phyloP scores from a whole-genome alignment of 345 rosid genomes.

The Cardamine chenopodiifolia region DNA sequence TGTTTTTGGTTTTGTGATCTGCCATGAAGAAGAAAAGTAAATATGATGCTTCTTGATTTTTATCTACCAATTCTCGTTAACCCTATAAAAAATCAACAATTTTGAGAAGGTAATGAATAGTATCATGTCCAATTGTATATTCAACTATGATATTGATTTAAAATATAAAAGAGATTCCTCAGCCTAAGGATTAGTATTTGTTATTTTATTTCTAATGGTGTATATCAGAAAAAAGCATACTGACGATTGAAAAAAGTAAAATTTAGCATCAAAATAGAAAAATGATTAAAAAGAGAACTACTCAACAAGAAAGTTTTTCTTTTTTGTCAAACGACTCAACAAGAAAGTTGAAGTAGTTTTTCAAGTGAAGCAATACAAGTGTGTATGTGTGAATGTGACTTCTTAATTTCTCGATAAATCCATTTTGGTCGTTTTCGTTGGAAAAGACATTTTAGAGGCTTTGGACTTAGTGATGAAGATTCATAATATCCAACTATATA shows the following conservation, averaged over 20 bases:
- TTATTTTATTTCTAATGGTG: constrained; percentile 7
- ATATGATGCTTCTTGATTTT: constrained; percentile 38
- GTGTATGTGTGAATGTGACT: constrained; percentile 16
- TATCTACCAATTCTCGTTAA: neutral
- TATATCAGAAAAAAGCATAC: neutral
- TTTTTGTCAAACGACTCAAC: neutral
- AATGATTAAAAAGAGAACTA: neutral
- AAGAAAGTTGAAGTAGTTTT: constrained; percentile 24
- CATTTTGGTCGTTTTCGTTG: constrained; percentile 21
- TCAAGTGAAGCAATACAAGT: constrained; percentile 7
- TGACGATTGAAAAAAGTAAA: constrained; percentile 13
- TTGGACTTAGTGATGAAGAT: constrained; percentile 24
- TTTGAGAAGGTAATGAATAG: constrained; percentile 6
- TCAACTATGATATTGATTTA: constrained; percentile 15
- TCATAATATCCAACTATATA: neutral
- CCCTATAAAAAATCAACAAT: neutral
- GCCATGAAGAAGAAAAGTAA: constrained; percentile 60
- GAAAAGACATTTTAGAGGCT: constrained; percentile 19
- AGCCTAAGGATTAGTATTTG: constrained; percentile 5
- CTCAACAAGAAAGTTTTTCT: constrained; percentile 14
- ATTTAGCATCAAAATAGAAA: neutral
- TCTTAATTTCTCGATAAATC: constrained; percentile 1
- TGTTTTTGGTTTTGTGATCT: constrained; percentile 63
- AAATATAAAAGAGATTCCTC: constrained; percentile 15
- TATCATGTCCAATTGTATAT: constrained; percentile 4